Base-by-base conservation (phyloP, 2,329 filamentous ascomycete species). In the Raffaelea deltoideospora region DNA sequence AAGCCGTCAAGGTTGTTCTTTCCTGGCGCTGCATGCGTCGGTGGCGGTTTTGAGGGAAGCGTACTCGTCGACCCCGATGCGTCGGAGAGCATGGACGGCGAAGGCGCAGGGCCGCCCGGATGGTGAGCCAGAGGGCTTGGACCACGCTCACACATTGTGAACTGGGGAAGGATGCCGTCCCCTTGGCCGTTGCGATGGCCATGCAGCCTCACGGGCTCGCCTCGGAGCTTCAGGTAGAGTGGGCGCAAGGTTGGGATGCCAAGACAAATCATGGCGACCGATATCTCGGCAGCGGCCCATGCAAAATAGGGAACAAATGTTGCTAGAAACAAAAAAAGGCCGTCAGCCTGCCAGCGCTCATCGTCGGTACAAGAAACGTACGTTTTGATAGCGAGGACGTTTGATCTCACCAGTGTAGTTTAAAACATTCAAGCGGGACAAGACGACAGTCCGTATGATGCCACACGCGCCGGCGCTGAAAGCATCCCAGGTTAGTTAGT, bases 201-300 rank as follows among this genome's bases (percentile, higher is more conserved):
- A 3, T 19, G 19, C 6, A 3, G 21, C 15, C 40, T 41, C 13
- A 23, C 17, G n/a, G 34, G 39, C 26, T 26, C 46, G 10, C 44
- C 38, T 31, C 61, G 59, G 11, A 59, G 59, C 4, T 59, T 65
- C 31, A 68, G 44, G 40, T 59, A 61, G 0, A 61, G 44, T 0
- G 58, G 59, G 0, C 56, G 50, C 8, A 59, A 53, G 4, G 59
- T 53, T 1, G 59, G 56, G 4, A 62, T 57, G 5, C 53, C 55
- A 18, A 59, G 54, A 45, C 58, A 60, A 15, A 61, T 47, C 49
- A 62, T 54, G 9, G 55, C 55, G 3, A 58, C 53, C 3, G 55
- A 47, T 9, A 58, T 50, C 32, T 62, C 59, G 20, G 56, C 56
- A 0, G 54, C 55, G 0, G 54, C 52, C 59, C 59, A 62, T 8